Conservation (phyloP, 257 asterid species). For the Scutellaria minor region DNA sequence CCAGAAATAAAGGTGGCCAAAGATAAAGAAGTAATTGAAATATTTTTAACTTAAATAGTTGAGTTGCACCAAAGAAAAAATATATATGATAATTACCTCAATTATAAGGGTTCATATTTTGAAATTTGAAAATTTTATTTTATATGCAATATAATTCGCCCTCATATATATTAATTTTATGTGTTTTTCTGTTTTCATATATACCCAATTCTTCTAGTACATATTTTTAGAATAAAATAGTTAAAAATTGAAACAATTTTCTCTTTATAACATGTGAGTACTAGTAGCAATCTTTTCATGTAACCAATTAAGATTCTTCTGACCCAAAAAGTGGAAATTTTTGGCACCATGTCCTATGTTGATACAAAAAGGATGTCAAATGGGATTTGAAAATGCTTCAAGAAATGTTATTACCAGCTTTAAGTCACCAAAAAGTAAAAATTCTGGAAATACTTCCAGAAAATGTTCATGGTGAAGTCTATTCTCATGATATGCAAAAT, state of each 20-base stretch:
- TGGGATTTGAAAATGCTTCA: slow-evolving; percentile 18
- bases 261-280: not conserved
- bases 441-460: slow-evolving; percentile 17
- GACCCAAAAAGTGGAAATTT: slow-evolving; percentile 15
- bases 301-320: not conserved
- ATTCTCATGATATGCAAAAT: slow-evolving; percentile 44
- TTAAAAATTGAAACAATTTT: not conserved
- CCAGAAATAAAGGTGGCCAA: no score
- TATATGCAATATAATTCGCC: no score
- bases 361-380: slow-evolving; percentile 33
- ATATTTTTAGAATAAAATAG: no score
- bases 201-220: no score
- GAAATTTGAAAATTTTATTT: no score
- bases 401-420: slow-evolving; percentile 30
- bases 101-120: not conserved
- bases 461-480: slow-evolving; percentile 39
- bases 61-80: no score
- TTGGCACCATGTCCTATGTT: slow-evolving; percentile 31
- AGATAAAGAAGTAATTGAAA: no score
- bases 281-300: not conserved
- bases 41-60: no score
- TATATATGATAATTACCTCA: not conserved
- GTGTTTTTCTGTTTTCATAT: no score
- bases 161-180: no score
- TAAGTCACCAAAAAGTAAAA: slow-evolving; percentile 31